Percentiles rank a stretch among this genome's conserved stretches.
Conservation (phyloP, 2,329 filamentous ascomycete species). For the Alternaria sp. region DNA sequence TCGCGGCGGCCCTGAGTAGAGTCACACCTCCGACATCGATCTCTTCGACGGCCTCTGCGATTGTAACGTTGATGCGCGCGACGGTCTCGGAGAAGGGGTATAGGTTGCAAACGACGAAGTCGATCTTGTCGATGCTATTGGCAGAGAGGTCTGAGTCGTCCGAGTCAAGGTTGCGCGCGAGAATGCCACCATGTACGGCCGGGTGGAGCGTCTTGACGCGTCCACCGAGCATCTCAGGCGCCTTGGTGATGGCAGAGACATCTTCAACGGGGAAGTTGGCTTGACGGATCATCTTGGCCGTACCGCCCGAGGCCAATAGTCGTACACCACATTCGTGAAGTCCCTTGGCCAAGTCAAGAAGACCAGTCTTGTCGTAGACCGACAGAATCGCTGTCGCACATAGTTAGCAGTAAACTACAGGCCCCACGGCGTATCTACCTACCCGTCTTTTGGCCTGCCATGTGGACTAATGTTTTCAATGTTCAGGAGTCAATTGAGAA, state of each 20-base stretch:
- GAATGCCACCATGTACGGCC: conserved; percentile 82
- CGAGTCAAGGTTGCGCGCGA: conserved; percentile 90
- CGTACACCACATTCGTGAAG: conserved; percentile 50
- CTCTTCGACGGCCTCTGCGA: conserved; percentile 96
- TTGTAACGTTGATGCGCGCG: conserved; percentile 94
- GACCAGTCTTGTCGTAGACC: conserved; percentile 95
- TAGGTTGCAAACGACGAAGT: conserved; percentile 81
- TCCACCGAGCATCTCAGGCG: conserved; percentile 94
- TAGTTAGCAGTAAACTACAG: conserved; percentile 10
- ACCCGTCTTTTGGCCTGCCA: conserved; percentile 52
- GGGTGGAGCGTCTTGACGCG: conserved; percentile 96
- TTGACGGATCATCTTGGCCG: conserved; percentile 94
- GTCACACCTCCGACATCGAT: conserved; percentile 98
- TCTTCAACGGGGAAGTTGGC: conserved; percentile 97
- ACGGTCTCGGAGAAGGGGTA: conserved; percentile 99
- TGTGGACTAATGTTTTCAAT: conserved; percentile 31
- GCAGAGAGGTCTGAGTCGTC: conserved; percentile 90
- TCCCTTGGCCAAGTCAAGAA: conserved; percentile 52
- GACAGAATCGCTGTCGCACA: conserved; percentile 78
- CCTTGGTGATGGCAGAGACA: conserved; percentile 92
- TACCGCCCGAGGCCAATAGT: conserved; percentile 93
- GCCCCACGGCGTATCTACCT: background rate
- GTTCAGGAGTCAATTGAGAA: conserved; percentile 26
- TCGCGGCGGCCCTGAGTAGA: conserved; percentile 92
- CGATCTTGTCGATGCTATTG: conserved; percentile 54